Percentiles rank a stretch among this genome's conserved stretches.
Evolutionary conservation across 345 rosid species (phyloP).

Genomic region (Aquilaria malaccensis): DNA sequence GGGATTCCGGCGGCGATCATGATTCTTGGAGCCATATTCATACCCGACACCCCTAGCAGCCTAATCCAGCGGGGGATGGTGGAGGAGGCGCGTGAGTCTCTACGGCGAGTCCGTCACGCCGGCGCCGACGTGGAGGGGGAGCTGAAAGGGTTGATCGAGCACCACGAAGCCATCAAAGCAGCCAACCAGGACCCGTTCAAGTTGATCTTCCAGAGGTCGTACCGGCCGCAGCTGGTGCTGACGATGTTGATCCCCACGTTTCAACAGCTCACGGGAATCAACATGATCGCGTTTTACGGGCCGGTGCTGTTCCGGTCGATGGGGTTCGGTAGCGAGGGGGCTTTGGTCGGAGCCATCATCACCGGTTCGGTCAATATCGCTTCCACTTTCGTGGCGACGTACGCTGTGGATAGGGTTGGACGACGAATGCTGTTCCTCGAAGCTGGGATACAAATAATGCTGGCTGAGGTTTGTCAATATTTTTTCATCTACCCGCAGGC

Average conservation of each 20-base stretch:
- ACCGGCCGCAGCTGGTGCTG: constrained; percentile 10
- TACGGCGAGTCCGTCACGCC: not conserved
- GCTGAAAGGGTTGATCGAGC: not conserved
- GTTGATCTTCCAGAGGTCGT: constrained; percentile 5
- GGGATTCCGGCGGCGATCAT: not conserved
- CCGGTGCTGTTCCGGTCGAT: constrained; percentile 4
- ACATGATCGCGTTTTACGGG: constrained; percentile 2
- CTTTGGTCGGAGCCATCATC: constrained; percentile 4
- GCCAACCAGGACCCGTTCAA: not conserved
- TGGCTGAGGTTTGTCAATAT: constrained; percentile 2
- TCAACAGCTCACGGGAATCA: constrained; percentile 7
- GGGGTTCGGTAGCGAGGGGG: constrained; percentile 8
- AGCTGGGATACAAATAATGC: constrained; percentile 13
- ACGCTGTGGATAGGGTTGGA: constrained; percentile 13
- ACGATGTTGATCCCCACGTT: constrained; percentile 1
- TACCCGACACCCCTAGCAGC: constrained; percentile 12
- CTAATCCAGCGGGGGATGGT: constrained; percentile 9
- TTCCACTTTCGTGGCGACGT: constrained; percentile 4
- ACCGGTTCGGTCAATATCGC: not conserved
- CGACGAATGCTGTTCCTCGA: constrained; percentile 15
- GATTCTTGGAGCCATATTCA: constrained; percentile 2
- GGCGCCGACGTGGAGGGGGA: not conserved
- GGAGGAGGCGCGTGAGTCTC: not conserved
- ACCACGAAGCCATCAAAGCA: not conserved
- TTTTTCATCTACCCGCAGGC: too few relatives aligned